phyloP scores from a whole-genome alignment of 2,329 filamentous ascomycete species.

The Beauveria asiatica region DNA sequence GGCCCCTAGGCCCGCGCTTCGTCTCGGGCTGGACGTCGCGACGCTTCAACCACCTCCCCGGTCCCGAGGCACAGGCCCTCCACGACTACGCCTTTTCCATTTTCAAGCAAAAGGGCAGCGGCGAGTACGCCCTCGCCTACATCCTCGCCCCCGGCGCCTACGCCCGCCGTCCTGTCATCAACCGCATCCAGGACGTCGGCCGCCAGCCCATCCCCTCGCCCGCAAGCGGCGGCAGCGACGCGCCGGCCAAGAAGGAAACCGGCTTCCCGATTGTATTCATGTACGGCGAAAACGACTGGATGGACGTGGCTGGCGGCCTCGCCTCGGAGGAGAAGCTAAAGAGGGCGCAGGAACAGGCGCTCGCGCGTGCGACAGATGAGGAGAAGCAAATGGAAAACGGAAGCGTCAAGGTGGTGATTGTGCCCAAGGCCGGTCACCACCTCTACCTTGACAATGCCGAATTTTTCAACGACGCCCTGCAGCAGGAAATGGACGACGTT shows the following conservation, averaged over 20 bases:
- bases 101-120: conserved; percentile 84
- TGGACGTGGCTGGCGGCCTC: conserved; percentile 83
- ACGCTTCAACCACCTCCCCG: conserved; percentile 80
- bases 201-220: conserved; percentile 47
- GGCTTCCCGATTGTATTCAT: conserved; percentile 83
- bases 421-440: conserved; percentile 53
- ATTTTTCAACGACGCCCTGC: conserved; percentile 46
- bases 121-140: conserved; percentile 89
- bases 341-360: conserved; percentile 49
- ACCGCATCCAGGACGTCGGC: conserved; percentile 78
- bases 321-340: conserved; percentile 74
- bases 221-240: conserved; percentile 14
- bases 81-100: conserved; percentile 93
- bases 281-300: conserved; percentile 98
- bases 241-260: conserved; percentile 37
- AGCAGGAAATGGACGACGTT: conserved; percentile 46
- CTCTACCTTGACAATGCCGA: conserved; percentile 52
- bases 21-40: conserved; percentile 93
- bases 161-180: conserved; percentile 78
- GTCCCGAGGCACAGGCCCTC: conserved; percentile 70
- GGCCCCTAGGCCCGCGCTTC: conserved; percentile 81
- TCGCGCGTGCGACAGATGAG: conserved; percentile 55
- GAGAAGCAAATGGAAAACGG: conserved; percentile 68
- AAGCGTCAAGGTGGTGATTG: conserved; percentile 71
- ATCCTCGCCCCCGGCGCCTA: conserved; percentile 90